Base-by-base conservation (phyloP, 192 early-diverging fungal genomes). In the Rhizoclosmatium sp. region DNA sequence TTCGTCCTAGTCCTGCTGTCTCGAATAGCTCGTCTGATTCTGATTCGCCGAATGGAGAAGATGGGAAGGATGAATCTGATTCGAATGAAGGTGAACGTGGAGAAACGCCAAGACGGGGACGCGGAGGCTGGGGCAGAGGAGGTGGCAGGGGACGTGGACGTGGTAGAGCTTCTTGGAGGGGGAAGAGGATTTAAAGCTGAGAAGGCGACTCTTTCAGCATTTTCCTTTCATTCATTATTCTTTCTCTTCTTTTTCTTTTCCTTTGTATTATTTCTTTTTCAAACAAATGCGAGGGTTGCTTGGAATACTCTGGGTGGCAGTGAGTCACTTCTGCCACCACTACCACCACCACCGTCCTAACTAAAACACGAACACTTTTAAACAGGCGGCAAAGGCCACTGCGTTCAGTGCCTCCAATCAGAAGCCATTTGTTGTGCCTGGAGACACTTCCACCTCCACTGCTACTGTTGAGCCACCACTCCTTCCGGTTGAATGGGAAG, bases 401-500 rank as follows among this genome's bases (percentile, higher is more conserved):
- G 31, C 31, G 31, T 31, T 31, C 31, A 31, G 31, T 31, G 31
- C 31, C 31, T 31, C 31, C 31, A 31, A 31, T 31, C 31, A 31
- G 31, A 31, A 31, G 31, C 31, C 31, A 31, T 31, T 31, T 31
- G 31, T 31, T 31, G 31, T 31, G 31, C 31, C 5, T 54, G 51
- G 51, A 54, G 51, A 54, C 51, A 54, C 51, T 54, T 0, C 9
- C 51, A 16, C 51, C 51, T 16, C 51, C 51, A 7, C 16, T 16
- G 5, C 1, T 16, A 7, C 16, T 16, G 5, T 16, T 64, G 61
- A 64, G 40, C 21, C 16, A 39, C 70, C 70, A 0, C 48, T 31
- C 10, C 70, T 71, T 51, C 70, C 70, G 51, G 49, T 14, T 31
- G 70, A 58, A 23, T 71, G 70, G 70, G 70, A 71, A 49, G 70